phyloP scores from a whole-genome alignment of 129 eudicot species.

The Arctium lappa region DNA sequence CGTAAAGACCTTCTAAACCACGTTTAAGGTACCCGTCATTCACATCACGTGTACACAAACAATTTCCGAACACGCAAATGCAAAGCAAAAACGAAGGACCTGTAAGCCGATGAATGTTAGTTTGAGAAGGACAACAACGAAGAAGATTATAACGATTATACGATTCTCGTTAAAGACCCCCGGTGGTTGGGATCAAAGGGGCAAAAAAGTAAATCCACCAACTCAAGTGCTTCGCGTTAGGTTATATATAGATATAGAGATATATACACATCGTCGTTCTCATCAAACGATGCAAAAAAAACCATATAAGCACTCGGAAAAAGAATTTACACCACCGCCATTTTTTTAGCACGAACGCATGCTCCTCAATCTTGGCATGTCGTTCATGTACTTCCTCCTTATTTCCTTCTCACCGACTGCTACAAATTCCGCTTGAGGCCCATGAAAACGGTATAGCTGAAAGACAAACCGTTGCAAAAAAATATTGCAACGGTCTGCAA shows the following conservation, averaged over 20 bases:
- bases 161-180: background rate
- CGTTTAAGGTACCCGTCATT: background rate
- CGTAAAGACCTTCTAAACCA: background rate
- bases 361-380: slow-evolving; percentile 7
- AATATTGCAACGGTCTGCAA: background rate
- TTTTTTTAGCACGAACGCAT: background rate
- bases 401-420: slow-evolving; percentile 4
- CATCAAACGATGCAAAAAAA: slow-evolving; percentile 11
- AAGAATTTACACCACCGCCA: slow-evolving; percentile 12
- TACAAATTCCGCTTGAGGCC: background rate
- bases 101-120: background rate
- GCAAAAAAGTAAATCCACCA: background rate
- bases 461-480: background rate
- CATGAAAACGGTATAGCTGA: slow-evolving; percentile 2
- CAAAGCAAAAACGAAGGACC: background rate
- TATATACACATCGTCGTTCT: slow-evolving; percentile 10
- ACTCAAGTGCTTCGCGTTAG: slow-evolving; percentile 5
- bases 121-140: background rate
- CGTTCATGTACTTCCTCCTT: background rate
- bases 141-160: background rate
- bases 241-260: background rate
- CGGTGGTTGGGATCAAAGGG: background rate
- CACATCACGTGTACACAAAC: background rate
- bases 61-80: background rate
- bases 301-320: slow-evolving; percentile 1